Evolutionary conservation across 2,329 filamentous ascomycete genomes (phyloP).

Genomic region (Xylaria multiplex): DNA sequence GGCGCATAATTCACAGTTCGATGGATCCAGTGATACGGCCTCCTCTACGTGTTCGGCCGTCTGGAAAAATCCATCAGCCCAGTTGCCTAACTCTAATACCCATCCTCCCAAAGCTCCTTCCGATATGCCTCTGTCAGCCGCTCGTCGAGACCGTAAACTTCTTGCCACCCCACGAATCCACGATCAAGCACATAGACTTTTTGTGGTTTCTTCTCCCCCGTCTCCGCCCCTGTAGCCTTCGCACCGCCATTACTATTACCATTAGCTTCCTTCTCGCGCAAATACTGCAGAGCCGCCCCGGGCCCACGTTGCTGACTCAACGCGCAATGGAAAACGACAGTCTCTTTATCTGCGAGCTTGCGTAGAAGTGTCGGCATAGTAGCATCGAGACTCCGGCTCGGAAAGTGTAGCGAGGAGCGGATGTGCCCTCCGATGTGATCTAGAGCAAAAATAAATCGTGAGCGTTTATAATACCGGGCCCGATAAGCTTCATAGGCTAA

Average conservation of each 20-base stretch:
- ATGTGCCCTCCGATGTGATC: slow-evolving; percentile 95
- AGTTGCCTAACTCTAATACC: slow-evolving; percentile 8
- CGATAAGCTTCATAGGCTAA: not conserved
- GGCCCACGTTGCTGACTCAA: slow-evolving; percentile 92
- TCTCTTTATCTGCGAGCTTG: slow-evolving; percentile 78
- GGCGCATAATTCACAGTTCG: too few relatives aligned
- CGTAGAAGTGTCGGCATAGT: slow-evolving; percentile 85
- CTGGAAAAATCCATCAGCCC: too few relatives aligned
- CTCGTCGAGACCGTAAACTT: slow-evolving; percentile 80
- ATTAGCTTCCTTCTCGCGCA: slow-evolving; percentile 72
- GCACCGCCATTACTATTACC: not conserved
- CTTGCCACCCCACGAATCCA: slow-evolving; percentile 91
- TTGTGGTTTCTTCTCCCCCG: slow-evolving; percentile 60
- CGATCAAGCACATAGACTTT: slow-evolving; percentile 82
- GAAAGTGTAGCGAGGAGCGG: slow-evolving; percentile 77
- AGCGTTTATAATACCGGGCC: not conserved
- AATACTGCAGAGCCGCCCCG: slow-evolving; percentile 80
- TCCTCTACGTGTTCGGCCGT: too few relatives aligned
- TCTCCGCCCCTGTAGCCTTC: slow-evolving; percentile 41
- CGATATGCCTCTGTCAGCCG: slow-evolving; percentile 84
- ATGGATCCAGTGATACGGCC: too few relatives aligned
- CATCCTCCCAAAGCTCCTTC: slow-evolving; percentile 81
- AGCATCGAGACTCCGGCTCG: slow-evolving; percentile 76
- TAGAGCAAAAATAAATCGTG: slow-evolving; percentile 47
- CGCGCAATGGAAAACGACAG: slow-evolving; percentile 93